Percentiles rank a stretch among this genome's conserved stretches.
Evolutionary conservation across 768 basidiomycete species (phyloP).

Genomic region (Cytidiella melzeri): DNA sequence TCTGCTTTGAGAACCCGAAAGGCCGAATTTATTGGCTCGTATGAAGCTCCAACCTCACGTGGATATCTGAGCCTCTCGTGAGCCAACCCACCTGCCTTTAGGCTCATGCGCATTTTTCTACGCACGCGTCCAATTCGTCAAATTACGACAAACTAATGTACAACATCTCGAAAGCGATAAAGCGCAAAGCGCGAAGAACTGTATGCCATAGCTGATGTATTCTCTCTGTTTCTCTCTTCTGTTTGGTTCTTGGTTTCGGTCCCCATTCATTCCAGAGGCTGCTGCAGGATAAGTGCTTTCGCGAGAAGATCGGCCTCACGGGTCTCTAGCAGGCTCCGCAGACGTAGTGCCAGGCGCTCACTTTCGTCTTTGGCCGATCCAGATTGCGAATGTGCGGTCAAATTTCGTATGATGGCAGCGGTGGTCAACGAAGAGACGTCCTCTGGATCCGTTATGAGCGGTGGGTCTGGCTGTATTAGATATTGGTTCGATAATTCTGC

Average conservation of each 20-base stretch:
- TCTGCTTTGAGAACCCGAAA: no score
- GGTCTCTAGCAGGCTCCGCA: constrained; percentile 40
- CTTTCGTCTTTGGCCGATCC: constrained; percentile 29
- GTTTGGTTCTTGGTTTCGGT: no score
- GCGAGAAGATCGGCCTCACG: constrained; percentile 40
- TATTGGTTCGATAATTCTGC: constrained; percentile 45
- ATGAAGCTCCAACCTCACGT: no score
- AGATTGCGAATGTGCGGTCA: constrained; percentile 42
- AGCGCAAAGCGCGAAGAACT: not conserved
- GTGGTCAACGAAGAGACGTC: constrained; percentile 37
- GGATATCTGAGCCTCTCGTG: no score
- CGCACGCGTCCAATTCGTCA: not conserved
- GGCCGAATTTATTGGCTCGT: no score
- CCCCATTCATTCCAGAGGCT: not conserved
- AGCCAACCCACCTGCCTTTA: not conserved
- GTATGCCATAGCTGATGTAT: not conserved
- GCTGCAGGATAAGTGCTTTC: constrained; percentile 19
- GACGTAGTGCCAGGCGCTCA: constrained; percentile 38
- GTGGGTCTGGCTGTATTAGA: constrained; percentile 38
- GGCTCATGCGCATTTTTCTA: not conserved
- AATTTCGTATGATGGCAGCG: constrained; percentile 48
- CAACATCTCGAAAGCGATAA: not conserved
- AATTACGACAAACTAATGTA: not conserved
- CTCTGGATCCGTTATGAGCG: constrained; percentile 41
- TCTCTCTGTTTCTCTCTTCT: not conserved